phyloP scores from a whole-genome alignment of 2,329 filamentous ascomycete species.

The Aspergillus melleus region DNA sequence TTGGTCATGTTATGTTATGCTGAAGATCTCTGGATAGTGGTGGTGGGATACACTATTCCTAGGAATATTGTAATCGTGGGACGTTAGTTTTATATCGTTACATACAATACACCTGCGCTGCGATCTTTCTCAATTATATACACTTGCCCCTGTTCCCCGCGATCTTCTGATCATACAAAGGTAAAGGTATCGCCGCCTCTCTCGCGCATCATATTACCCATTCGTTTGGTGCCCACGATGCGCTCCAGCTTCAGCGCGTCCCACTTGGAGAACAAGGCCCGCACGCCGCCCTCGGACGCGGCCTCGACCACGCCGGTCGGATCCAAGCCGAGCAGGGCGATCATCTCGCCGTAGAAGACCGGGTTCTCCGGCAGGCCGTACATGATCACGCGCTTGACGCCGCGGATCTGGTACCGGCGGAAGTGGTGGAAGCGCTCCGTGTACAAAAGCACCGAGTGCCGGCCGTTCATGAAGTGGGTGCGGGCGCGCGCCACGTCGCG shows the following conservation, averaged over 20 bases:
- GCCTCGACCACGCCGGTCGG: constrained; percentile 53
- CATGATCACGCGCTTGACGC: constrained; percentile 81
- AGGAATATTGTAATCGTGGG: too few species aligned
- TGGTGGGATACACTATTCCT: neutral
- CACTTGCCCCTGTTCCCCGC: neutral
- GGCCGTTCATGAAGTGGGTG: constrained; percentile 80
- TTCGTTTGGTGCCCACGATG: constrained; percentile 76
- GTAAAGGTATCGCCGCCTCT: constrained; percentile 87
- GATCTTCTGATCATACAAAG: constrained; percentile 64
- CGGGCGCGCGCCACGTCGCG: constrained; percentile 79
- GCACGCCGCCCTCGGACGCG: constrained; percentile 55
- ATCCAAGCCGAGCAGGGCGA: constrained; percentile 42
- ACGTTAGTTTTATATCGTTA: neutral
- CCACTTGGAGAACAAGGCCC: constrained; percentile 77
- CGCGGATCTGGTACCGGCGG: constrained; percentile 77
- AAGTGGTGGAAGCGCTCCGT: constrained; percentile 97
- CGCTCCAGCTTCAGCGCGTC: constrained; percentile 87
- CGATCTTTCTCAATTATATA: neutral
- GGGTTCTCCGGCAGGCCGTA: constrained; percentile 91
- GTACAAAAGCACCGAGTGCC: constrained; percentile 82
- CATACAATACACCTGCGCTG: neutral
- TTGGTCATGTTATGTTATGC: neutral
- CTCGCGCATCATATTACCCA: constrained; percentile 80
- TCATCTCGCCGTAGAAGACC: constrained; percentile 46
- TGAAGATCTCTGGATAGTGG: neutral